A percentile compares a stretch with the other conserved stretches of the same genome.
Evolutionary conservation across 495 filamentous ascomycete species (phyloP).

Genomic region (Penicilliopsis zonata): DNA sequence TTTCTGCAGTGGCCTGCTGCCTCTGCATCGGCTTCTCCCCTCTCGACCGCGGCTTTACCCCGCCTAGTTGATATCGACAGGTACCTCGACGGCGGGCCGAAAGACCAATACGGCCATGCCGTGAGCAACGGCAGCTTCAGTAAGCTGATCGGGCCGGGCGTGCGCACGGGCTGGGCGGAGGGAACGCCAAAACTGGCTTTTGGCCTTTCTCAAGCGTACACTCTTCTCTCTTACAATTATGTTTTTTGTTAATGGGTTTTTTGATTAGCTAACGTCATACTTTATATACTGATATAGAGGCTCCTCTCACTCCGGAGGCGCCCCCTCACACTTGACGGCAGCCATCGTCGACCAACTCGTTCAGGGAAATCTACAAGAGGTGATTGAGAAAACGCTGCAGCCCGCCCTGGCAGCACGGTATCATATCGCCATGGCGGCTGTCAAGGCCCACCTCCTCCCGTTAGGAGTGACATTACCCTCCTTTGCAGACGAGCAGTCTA

Average conservation of each 20-base stretch:
- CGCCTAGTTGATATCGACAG: slow-evolving; percentile 69
- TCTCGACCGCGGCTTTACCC: slow-evolving; percentile 31
- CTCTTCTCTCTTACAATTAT: neutral
- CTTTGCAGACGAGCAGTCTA: too few species aligned
- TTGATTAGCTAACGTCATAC: slow-evolving; percentile 1
- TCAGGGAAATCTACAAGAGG: slow-evolving; percentile 32
- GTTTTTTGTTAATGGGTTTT: neutral
- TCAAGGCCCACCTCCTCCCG: slow-evolving; percentile 42
- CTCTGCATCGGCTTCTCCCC: slow-evolving; percentile 27
- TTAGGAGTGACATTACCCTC: slow-evolving; percentile 42
- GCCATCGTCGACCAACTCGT: slow-evolving; percentile 53
- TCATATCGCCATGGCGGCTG: slow-evolving; percentile 35
- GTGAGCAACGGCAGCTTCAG: slow-evolving; percentile 75
- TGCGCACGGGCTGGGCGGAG: slow-evolving; percentile 76
- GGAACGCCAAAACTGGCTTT: slow-evolving; percentile 51
- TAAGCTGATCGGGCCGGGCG: slow-evolving; percentile 72
- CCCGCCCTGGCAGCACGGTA: slow-evolving; percentile 47
- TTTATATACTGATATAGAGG: slow-evolving; percentile 37
- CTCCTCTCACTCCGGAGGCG: slow-evolving; percentile 59
- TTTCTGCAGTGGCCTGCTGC: slow-evolving; percentile 77
- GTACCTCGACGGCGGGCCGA: slow-evolving; percentile 41
- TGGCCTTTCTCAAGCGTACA: slow-evolving; percentile 56
- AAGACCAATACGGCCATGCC: slow-evolving; percentile 56
- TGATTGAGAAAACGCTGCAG: slow-evolving; percentile 36
- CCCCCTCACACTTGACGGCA: slow-evolving; percentile 59